phyloP scores from a whole-genome alignment of 2,329 filamentous ascomycete genomes.

The Fusarium goolgardi region DNA sequence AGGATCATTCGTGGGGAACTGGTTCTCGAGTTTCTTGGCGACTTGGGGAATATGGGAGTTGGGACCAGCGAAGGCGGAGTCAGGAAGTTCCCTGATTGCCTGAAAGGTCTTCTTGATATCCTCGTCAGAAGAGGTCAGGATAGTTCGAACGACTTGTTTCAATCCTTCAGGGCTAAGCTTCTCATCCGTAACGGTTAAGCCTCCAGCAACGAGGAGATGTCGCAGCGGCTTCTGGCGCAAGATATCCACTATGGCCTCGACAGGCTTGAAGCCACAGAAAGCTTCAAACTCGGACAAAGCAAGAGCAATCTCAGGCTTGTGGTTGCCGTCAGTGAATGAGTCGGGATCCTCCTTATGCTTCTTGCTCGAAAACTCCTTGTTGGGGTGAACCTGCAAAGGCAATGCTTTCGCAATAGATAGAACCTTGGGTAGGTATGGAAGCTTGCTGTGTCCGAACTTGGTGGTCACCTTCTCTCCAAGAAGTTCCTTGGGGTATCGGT shows the following conservation, averaged over 20 bases:
- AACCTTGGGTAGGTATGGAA: conserved; percentile 81
- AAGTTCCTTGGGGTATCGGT: conserved; percentile 69
- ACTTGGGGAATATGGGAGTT: conserved; percentile 72
- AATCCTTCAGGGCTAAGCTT: conserved; percentile 62
- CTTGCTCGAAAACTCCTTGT: conserved; percentile 72
- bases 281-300: conserved; percentile 78
- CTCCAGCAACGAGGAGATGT: conserved; percentile 36
- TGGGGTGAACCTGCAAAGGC: conserved; percentile 79
- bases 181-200: conserved; percentile 35
- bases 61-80: conserved; percentile 58
- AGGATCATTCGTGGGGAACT: conserved; percentile 73
- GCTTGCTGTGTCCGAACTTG: conserved; percentile 68
- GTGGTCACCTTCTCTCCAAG: conserved; percentile 71
- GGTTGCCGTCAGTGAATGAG: conserved; percentile 77
- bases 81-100: conserved; percentile 52
- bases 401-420: conserved; percentile 81
- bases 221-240: conserved; percentile 60
- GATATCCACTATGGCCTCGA: conserved; percentile 68
- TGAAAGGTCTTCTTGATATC: conserved; percentile 41
- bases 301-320: conserved; percentile 84
- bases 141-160: conserved; percentile 65
- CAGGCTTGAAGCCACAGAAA: conserved; percentile 79
- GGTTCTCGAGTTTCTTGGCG: conserved; percentile 70
- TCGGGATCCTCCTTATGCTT: conserved; percentile 73
- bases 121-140: conserved; percentile 63